Evolutionary conservation across 1,139 yeast genomes (phyloP).

Genomic region (Saccharomyces hybrid): DNA sequence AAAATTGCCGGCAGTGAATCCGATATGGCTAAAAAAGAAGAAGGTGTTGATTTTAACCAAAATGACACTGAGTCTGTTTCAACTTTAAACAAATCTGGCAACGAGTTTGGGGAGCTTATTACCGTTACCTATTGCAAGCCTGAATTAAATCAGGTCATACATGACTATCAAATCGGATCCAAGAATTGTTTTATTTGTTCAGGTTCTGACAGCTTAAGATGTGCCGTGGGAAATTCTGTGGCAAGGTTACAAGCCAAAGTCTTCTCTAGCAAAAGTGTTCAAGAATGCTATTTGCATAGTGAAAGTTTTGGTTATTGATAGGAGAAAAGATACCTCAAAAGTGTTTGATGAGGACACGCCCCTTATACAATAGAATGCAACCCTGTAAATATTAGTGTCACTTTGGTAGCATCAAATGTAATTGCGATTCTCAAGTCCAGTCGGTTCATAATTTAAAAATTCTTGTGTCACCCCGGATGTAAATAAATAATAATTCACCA

Average conservation of each 20-base stretch:
- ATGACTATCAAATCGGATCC: background rate
- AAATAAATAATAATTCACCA: too few relatives aligned
- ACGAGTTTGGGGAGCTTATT: background rate
- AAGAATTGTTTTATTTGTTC: background rate
- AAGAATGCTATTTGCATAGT: background rate
- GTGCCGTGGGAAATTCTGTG: background rate
- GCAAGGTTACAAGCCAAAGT: background rate
- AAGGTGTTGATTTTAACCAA: background rate
- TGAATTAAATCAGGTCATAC: background rate
- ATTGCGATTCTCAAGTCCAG: too few relatives aligned
- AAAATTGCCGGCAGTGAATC: background rate
- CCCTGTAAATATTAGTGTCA: too few relatives aligned
- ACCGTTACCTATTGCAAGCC: background rate
- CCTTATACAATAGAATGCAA: too few relatives aligned
- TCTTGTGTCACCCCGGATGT: too few relatives aligned
- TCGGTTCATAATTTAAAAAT: too few relatives aligned
- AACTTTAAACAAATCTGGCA: background rate
- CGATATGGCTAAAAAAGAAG: background rate
- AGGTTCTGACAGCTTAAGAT: background rate
- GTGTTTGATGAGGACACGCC: too few relatives aligned
- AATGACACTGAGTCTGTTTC: background rate
- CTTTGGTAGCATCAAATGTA: too few relatives aligned
- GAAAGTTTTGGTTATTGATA: background rate
- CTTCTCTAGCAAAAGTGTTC: background rate
- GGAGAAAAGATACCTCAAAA: background rate